These are phyloP conservation scores for Penicillium sp. DNA, from an alignment of 2,329 filamentous ascomycete species.

Conservation along the genomic window DNA sequence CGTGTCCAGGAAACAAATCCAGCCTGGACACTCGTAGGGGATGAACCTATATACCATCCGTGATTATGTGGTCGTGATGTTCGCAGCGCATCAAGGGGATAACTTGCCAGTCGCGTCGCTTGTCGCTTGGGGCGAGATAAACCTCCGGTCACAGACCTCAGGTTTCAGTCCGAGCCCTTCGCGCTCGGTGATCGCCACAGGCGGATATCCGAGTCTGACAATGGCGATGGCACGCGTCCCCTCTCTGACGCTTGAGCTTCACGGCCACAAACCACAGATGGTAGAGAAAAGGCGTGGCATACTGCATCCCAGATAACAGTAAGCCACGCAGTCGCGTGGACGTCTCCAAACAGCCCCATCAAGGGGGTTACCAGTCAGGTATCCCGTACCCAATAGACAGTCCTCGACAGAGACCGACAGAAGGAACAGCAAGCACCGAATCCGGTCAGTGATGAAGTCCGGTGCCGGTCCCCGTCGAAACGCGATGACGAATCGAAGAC, in stretches of 20 bases:
- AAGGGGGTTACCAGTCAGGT: slow-evolving; percentile 35
- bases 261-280: slow-evolving; percentile 8
- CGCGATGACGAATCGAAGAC: slow-evolving; percentile 33
- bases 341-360: slow-evolving; percentile 15
- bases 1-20: slow-evolving; percentile 39
- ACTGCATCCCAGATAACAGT: slow-evolving; percentile 37
- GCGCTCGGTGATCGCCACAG: slow-evolving; percentile 28
- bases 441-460: slow-evolving; percentile 18
- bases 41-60: slow-evolving; percentile 48
- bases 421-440: slow-evolving; percentile 12
- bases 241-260: neutral
- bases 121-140: slow-evolving; percentile 8
- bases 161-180: slow-evolving; percentile 17
- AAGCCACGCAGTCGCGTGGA: slow-evolving; percentile 21
- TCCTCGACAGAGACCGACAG: slow-evolving; percentile 30
- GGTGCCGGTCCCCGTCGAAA: slow-evolving; percentile 6
- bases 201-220: slow-evolving; percentile 17
- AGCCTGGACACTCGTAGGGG: slow-evolving; percentile 53
- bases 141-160: slow-evolving; percentile 35
- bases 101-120: neutral
- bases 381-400: slow-evolving; percentile 39
- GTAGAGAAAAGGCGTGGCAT: slow-evolving; percentile 19
- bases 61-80: slow-evolving; percentile 1
- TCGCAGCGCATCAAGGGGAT: neutral
- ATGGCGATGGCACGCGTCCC: slow-evolving; percentile 4